A percentile compares a stretch with the other conserved stretches of the same genome.
Conservation (phyloP, 2,329 filamentous ascomycete genomes). For the Colletotrichum eremochloae region DNA sequence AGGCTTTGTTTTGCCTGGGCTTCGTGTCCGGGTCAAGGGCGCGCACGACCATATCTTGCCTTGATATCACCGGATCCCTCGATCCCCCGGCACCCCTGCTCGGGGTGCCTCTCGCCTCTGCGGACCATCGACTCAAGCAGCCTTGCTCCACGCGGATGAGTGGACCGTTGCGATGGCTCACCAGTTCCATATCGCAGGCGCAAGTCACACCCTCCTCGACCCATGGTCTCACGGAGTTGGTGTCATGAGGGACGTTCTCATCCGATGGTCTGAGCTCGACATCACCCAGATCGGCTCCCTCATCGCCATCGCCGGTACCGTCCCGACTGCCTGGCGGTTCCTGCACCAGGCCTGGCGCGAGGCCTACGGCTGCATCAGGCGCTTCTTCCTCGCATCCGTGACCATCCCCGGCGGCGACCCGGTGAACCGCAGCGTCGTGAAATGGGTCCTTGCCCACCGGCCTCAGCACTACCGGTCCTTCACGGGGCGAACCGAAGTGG, state of each 20-base stretch:
- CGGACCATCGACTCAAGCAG: not conserved
- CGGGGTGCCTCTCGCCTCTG: constrained; percentile 1
- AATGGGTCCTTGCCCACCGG: constrained; percentile 59
- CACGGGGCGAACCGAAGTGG: constrained; percentile 58
- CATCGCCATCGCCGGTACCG: constrained; percentile 58
- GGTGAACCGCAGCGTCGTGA: constrained; percentile 59
- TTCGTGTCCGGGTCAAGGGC: not conserved
- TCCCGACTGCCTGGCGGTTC: constrained; percentile 56
- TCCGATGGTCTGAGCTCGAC: constrained; percentile 60
- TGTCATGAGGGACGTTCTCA: constrained; percentile 54
- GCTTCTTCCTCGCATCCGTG: constrained; percentile 60
- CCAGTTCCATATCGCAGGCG: constrained; percentile 38
- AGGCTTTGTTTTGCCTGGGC: not conserved
- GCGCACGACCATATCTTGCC: not conserved
- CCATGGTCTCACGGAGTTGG: constrained; percentile 51
- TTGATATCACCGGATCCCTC: constrained; percentile 10
- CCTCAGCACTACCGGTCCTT: constrained; percentile 56
- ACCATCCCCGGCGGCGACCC: constrained; percentile 59
- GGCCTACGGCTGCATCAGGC: constrained; percentile 55
- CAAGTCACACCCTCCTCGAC: constrained; percentile 45
- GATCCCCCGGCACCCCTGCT: constrained; percentile 14
- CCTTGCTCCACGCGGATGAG: not conserved
- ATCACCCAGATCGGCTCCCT: constrained; percentile 60
- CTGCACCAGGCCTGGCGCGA: constrained; percentile 54
- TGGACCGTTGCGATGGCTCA: constrained; percentile 28